A percentile compares a stretch with the other conserved stretches of the same genome.
These are phyloP conservation scores for Typha latifolia DNA, from an alignment of 176 grass and related monocot genomes.

Conservation along the genomic window DNA sequence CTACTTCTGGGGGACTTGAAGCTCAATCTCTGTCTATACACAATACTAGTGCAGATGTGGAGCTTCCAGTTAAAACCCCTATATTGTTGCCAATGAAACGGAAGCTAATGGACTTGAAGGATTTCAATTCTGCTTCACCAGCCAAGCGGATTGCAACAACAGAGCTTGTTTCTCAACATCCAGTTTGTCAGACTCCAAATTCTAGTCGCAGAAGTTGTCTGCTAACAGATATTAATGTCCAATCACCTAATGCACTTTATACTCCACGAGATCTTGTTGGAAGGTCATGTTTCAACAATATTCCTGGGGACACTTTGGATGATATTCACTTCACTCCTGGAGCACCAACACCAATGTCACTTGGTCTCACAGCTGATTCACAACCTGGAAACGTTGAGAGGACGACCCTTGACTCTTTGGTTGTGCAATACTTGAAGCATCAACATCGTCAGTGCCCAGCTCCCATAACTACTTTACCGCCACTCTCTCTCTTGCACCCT, in stretches of 20 bases:
- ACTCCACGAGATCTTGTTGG: conserved; percentile 15
- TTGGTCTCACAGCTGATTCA: conserved; percentile 22
- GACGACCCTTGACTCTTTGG: conserved; percentile 85
- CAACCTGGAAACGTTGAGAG: conserved; percentile 56
- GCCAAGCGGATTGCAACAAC: conserved; percentile 39
- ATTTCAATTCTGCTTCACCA: conserved; percentile 33
- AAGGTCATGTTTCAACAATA: conserved; percentile 47
- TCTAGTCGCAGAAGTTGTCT: conserved; percentile 40
- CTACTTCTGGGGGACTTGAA: conserved; percentile 30
- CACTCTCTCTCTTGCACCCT: conserved; percentile 76
- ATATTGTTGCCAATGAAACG: conserved; percentile 72
- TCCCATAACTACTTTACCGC: conserved; percentile 94
- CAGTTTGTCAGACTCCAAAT: conserved; percentile 66
- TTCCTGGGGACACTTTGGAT: conserved; percentile 50
- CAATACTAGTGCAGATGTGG: conserved; percentile 27
- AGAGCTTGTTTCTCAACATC: conserved; percentile 50
- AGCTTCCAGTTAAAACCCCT: conserved; percentile 46
- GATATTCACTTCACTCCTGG: conserved; percentile 62
- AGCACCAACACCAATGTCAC: conserved; percentile 7
- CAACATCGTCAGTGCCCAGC: conserved; percentile 89
- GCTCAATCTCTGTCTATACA: conserved; percentile 18
- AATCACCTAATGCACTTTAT: conserved; percentile 46
- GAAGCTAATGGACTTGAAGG: conserved; percentile 54
- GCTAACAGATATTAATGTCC: conserved; percentile 21
- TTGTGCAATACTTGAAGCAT: conserved; percentile 96